Conservation (phyloP, 2,329 filamentous ascomycete genomes). For the Cercospora nicotianae region DNA sequence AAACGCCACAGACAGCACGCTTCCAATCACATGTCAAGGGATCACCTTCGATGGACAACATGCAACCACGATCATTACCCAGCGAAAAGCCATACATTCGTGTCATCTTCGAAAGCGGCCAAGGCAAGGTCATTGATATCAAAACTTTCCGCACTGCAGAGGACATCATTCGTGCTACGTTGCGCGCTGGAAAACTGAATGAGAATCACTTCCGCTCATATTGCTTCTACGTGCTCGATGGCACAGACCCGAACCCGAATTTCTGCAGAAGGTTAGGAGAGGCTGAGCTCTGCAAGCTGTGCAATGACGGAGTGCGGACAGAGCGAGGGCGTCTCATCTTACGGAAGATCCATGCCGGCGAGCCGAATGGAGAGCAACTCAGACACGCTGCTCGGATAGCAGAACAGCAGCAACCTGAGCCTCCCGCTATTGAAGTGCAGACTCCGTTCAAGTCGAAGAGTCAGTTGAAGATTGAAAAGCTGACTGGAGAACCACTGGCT, state of each 20-base stretch:
- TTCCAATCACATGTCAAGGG: slow-evolving; percentile 72
- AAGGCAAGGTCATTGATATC: slow-evolving; percentile 92
- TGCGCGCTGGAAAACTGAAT: slow-evolving; percentile 83
- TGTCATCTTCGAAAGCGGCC: slow-evolving; percentile 87
- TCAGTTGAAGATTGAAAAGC: slow-evolving; percentile 82
- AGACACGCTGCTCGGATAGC: slow-evolving; percentile 86
- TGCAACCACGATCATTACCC: slow-evolving; percentile 65
- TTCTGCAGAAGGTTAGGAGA: slow-evolving; percentile 83
- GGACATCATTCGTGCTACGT: slow-evolving; percentile 84
- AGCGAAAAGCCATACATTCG: slow-evolving; percentile 85
- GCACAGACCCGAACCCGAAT: slow-evolving; percentile 76
- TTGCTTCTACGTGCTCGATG: slow-evolving; percentile 92
- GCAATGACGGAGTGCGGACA: slow-evolving; percentile 78
- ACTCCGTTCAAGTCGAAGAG: slow-evolving; percentile 70
- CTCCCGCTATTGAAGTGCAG: slow-evolving; percentile 60
- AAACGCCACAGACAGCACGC: slow-evolving; percentile 61
- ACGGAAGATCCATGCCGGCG: slow-evolving; percentile 85
- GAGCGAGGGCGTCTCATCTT: slow-evolving; percentile 90
- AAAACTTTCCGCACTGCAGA: slow-evolving; percentile 88
- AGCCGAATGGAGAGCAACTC: slow-evolving; percentile 83
- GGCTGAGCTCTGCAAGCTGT: slow-evolving; percentile 84
- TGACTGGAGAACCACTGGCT: slow-evolving; percentile 84
- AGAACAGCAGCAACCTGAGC: slow-evolving; percentile 64
- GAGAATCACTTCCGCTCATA: slow-evolving; percentile 93
- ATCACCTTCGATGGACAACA: slow-evolving; percentile 80